Base-by-base conservation (phyloP, 78 protist species). In the Diacronema lutheri region DNA sequence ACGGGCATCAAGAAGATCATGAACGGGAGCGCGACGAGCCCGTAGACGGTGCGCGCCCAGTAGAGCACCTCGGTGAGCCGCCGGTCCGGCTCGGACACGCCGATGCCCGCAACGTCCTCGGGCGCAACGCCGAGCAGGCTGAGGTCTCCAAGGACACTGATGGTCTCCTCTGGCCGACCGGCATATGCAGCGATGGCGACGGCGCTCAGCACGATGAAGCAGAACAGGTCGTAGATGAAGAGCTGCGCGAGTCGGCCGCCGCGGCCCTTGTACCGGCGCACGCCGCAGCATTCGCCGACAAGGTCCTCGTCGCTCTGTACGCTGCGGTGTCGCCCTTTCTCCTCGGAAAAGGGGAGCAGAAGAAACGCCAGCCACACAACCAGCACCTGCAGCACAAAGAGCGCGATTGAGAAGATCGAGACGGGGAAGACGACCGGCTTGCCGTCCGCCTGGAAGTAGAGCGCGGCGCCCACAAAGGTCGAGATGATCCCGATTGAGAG, bases 11-110 rank as follows among this genome's bases (percentile, higher is more conserved):
- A 68, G 62, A 84, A 37, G 40, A 84, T 0, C 35, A 84, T 26
- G 37, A 64, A 84, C n/a, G 87, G 87, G 20, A 84, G 68, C 31
- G 81, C 46, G 23, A 84, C 55, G n/a, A 84, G 65, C 35, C 87
- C 87, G 68, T 69, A 84, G 37, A 84, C 11, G 12, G 14, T 12
- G 68, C 68, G 66, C 65, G 23, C 0, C 80, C 68, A 58, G 80
- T 84, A 84, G n/a, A 84, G 19, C 35, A 37, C 7, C 50, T 44
- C 50, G 50, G 3, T 7, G 16, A 44, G 3, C 16, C 50, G 50
- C 50, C 7, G 50, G 16, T 7, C 16, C 50, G 16, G 7, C 50
- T 3, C 50, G 50, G 7, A 7, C 16, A 3, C 7, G 50, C 50
- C 50, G 16, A 44, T 7, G 50, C 16, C n/a, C n/a, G n/a, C n/a